Conservation (phyloP, 768 basidiomycete genomes). For the Hericium coralloides region DNA sequence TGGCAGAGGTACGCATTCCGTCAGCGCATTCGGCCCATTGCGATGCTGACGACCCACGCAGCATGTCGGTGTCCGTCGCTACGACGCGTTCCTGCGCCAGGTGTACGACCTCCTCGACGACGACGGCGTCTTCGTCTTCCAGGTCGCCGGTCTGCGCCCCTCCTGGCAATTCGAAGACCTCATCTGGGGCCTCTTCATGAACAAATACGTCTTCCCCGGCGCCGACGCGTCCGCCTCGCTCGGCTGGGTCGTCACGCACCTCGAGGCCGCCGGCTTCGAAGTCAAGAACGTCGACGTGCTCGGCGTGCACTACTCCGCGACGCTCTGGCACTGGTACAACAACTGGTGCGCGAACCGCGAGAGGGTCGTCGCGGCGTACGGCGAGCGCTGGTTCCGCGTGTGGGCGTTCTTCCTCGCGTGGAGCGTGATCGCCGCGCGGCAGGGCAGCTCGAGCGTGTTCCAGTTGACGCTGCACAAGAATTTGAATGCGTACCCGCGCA, state of each 20-base stretch:
- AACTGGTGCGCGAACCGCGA: conserved; percentile 97
- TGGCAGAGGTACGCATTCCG: conserved; percentile 72
- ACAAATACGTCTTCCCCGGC: conserved; percentile 97
- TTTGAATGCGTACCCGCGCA: conserved; percentile 89
- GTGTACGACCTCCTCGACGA: conserved; percentile 92
- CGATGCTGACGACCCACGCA: conserved; percentile 18
- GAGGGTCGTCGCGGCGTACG: conserved; percentile 81
- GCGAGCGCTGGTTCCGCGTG: conserved; percentile 87
- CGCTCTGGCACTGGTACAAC: conserved; percentile 87
- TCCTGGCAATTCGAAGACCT: conserved; percentile 99
- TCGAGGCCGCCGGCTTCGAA: conserved; percentile 91
- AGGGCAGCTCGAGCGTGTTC: conserved; percentile 90
- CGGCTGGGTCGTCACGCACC: conserved; percentile 85
- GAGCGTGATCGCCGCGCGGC: conserved; percentile 74
- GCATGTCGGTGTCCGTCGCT: conserved; percentile 95
- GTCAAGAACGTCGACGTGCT: conserved; percentile 95
- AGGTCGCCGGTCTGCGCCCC: conserved; percentile 95
- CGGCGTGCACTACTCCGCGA: conserved; percentile 95
- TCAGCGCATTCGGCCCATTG: not conserved
- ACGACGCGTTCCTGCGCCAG: conserved; percentile 80
- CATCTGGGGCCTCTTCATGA: conserved; percentile 97
- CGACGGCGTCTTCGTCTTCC: conserved; percentile 89
- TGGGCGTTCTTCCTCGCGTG: conserved; percentile 98
- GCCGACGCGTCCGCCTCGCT: conserved; percentile 95
- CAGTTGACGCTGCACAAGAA: conserved; percentile 98